These are phyloP conservation scores for Xylariales sp. DNA, from an alignment of 2,329 filamentous ascomycete species.

Conservation along the genomic window DNA sequence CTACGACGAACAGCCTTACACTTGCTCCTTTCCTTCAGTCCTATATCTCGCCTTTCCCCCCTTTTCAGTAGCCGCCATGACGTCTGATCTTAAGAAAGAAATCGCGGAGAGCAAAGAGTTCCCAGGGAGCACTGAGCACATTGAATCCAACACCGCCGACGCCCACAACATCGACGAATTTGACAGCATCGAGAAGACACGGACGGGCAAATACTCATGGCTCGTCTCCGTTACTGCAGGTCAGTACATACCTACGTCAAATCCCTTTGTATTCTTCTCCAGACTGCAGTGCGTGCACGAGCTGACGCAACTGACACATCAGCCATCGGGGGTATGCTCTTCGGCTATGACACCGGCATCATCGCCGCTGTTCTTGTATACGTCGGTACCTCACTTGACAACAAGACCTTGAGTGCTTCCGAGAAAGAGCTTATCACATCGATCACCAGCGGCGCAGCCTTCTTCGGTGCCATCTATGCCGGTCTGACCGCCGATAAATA, in stretches of 20 bases:
- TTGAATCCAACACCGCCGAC: no score
- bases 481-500: constrained; percentile 32
- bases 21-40: no score
- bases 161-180: neutral
- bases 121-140: neutral
- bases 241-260: no score
- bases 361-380: constrained; percentile 34
- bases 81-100: no score
- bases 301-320: no score
- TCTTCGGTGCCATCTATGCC: constrained; percentile 36
- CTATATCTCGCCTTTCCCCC: no score
- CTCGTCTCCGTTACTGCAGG: constrained; percentile 3
- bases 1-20: no score
- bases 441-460: constrained; percentile 32
- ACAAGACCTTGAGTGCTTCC: constrained; percentile 26
- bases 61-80: no score
- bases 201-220: constrained; percentile 6
- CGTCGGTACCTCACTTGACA: constrained; percentile 33
- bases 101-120: neutral
- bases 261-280: no score
- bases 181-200: constrained; percentile 4
- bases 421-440: constrained; percentile 33
- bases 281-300: no score
- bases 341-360: constrained; percentile 7
- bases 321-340: constrained; percentile 4